A percentile compares a stretch with the other conserved stretches of the same genome.
phyloP scores from a whole-genome alignment of 169 alveolate species.

The Cryptosporidium viatorum region DNA sequence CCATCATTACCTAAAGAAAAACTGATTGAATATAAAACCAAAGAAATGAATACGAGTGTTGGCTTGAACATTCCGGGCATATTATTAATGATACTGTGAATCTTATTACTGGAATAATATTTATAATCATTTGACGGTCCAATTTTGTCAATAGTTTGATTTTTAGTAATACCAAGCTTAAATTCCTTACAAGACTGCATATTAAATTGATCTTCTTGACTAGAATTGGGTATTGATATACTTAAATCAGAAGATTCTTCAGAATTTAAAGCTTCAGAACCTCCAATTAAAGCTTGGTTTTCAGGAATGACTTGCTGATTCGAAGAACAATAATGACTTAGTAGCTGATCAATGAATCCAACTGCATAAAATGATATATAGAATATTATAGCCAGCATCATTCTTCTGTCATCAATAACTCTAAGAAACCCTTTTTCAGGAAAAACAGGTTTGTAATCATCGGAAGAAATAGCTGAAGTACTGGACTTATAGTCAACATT shows the following conservation, averaged over 20 bases:
- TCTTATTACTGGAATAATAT: background rate
- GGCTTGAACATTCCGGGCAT: conserved; percentile 65
- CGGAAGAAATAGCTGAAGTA: background rate
- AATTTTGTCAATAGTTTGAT: background rate
- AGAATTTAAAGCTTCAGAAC: background rate
- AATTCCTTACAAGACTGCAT: background rate
- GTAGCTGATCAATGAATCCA: conserved; percentile 55
- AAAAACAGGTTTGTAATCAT: background rate
- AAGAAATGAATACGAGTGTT: conserved; percentile 17
- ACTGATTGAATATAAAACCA: conserved; percentile 26
- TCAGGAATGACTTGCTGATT: conserved; percentile 5
- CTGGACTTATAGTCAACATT: conserved; percentile 28
- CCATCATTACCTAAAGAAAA: conserved; percentile 26
- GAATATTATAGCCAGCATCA: conserved; percentile 53
- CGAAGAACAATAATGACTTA: background rate
- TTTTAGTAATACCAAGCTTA: background rate
- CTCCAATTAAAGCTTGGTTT: conserved; percentile 28
- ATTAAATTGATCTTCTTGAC: background rate
- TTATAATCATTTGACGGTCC: background rate
- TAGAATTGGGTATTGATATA: background rate
- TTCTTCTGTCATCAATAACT: conserved; percentile 45
- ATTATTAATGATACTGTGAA: conserved; percentile 34
- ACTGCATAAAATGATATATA: conserved; percentile 61
- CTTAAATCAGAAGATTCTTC: background rate
- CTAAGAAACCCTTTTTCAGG: conserved; percentile 42